Evolutionary conservation across 2,329 filamentous ascomycete species (phyloP).

Genomic region (Chaetomiaceae sp.): DNA sequence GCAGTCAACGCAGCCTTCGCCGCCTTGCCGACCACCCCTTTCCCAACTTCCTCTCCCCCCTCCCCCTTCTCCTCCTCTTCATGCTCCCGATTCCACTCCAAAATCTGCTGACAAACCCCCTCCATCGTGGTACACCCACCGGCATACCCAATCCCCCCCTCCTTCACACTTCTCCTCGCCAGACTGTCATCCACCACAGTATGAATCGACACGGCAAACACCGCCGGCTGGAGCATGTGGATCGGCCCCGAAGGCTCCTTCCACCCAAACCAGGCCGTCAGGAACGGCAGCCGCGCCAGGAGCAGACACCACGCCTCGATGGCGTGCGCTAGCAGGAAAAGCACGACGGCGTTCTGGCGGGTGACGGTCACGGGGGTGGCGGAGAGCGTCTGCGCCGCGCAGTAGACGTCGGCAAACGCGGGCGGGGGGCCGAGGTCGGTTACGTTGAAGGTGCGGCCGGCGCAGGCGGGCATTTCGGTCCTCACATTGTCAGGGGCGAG

Average conservation of each 20-base stretch:
- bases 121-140: slow-evolving; percentile 37
- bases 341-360: slow-evolving; percentile 33
- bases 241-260: slow-evolving; percentile 34
- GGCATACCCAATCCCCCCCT: slow-evolving; percentile 41
- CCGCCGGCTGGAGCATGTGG: slow-evolving; percentile 38
- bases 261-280: slow-evolving; percentile 15
- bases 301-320: slow-evolving; percentile 36
- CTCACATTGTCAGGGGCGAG: slow-evolving; percentile 33
- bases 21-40: background rate
- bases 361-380: slow-evolving; percentile 32
- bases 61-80: slow-evolving; percentile 1
- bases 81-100: slow-evolving; percentile 36
- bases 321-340: slow-evolving; percentile 37
- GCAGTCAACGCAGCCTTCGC: slow-evolving; percentile 13
- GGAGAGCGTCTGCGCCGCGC: slow-evolving; percentile 30
- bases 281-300: slow-evolving; percentile 22
- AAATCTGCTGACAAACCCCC: slow-evolving; percentile 38
- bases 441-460: slow-evolving; percentile 46
- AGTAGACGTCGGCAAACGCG: slow-evolving; percentile 39
- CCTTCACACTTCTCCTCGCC: slow-evolving; percentile 34
- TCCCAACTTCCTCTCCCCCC: background rate
- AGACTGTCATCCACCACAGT: slow-evolving; percentile 35
- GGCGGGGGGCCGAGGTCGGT: slow-evolving; percentile 47
- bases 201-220: slow-evolving; percentile 35
- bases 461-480: slow-evolving; percentile 31